These are phyloP conservation scores for Yamadazyma blattariae DNA, from an alignment of 1,139 yeast species.

Conservation along the genomic window DNA sequence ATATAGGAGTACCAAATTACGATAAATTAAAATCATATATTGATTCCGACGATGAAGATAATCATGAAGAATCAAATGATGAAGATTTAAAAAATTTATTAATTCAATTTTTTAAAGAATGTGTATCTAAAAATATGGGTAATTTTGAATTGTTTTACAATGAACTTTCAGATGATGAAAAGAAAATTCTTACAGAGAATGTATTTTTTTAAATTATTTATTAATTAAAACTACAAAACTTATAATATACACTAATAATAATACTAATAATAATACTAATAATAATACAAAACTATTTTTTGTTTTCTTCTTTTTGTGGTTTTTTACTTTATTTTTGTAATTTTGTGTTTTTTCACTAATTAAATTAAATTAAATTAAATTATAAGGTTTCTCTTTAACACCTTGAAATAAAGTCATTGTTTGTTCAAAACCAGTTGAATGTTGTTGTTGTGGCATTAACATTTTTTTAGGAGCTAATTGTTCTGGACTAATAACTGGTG, in stretches of 20 bases:
- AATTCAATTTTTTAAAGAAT: slow-evolving; percentile 60
- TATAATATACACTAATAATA: not conserved
- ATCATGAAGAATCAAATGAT: slow-evolving; percentile 32
- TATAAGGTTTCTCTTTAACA: too few relatives aligned
- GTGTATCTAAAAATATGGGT: slow-evolving; percentile 52
- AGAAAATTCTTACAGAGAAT: slow-evolving; percentile 48
- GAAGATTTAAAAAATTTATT: slow-evolving; percentile 48
- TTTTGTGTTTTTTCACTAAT: too few relatives aligned
- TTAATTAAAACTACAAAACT: not conserved
- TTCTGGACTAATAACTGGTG: too few relatives aligned
- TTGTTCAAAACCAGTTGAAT: too few relatives aligned
- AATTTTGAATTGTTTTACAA: slow-evolving; percentile 56
- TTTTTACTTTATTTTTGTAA: too few relatives aligned
- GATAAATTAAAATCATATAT: slow-evolving; percentile 56
- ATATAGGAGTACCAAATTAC: slow-evolving; percentile 56
- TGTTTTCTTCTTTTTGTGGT: too few relatives aligned
- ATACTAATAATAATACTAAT: too few relatives aligned
- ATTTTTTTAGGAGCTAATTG: too few relatives aligned
- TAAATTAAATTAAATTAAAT: too few relatives aligned
- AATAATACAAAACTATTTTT: not conserved
- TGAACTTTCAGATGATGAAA: slow-evolving; percentile 54
- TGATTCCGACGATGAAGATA: slow-evolving; percentile 44
- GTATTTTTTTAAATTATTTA: slow-evolving; percentile 9
- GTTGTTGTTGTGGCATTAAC: too few relatives aligned
- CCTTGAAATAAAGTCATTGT: too few relatives aligned